Conservation (phyloP, 2,329 filamentous ascomycete species). For the Leptographium wingfieldii region DNA sequence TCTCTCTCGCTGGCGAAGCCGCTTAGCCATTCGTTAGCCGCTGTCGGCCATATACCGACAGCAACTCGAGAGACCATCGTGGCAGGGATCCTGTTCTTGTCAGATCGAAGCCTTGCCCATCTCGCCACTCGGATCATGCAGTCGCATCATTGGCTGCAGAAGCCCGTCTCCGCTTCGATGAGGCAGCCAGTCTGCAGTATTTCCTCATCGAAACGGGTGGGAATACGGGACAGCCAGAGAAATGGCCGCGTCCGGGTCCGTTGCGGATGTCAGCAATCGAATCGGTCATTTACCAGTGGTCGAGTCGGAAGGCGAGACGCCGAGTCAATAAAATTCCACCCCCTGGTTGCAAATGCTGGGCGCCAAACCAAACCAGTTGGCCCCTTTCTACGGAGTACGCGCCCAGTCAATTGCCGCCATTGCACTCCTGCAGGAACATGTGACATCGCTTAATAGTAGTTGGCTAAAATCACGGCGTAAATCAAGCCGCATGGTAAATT, state of each 20-base stretch:
- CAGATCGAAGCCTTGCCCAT: background rate
- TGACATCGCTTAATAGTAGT: background rate
- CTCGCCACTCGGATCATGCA: background rate
- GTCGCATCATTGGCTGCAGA: background rate
- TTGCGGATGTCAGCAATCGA: background rate
- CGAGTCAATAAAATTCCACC: background rate
- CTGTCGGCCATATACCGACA: background rate
- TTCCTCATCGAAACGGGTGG: background rate
- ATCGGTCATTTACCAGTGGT: background rate
- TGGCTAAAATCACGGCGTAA: background rate
- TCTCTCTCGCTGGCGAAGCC: background rate
- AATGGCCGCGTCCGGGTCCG: background rate
- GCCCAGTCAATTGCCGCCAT: background rate
- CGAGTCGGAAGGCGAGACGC: background rate
- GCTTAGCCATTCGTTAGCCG: background rate
- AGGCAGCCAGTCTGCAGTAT: background rate
- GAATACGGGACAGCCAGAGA: background rate
- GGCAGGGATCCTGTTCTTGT: background rate
- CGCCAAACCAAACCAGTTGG: background rate
- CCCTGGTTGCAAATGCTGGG: background rate
- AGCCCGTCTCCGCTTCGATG: background rate
- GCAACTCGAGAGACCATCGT: background rate
- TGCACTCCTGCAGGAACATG: background rate
- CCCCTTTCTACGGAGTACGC: background rate
- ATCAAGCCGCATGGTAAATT: background rate